Conservation (phyloP, 2,329 filamentous ascomycete species). For the Trichocomaceae sp. region DNA sequence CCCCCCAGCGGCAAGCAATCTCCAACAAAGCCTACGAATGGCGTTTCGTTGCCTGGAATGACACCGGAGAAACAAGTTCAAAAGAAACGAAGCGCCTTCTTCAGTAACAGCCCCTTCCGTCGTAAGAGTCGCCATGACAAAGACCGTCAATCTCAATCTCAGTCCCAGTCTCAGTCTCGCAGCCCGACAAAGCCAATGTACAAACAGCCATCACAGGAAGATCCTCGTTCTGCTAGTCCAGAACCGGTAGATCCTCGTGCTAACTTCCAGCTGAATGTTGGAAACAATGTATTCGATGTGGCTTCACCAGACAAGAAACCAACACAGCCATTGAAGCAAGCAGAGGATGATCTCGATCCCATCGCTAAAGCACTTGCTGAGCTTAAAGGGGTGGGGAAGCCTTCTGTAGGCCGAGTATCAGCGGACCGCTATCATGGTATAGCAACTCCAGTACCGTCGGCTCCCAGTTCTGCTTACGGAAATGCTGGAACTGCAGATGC, state of each 20-base stretch:
- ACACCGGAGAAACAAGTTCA: slow-evolving; percentile 60
- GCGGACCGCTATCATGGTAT: slow-evolving; percentile 95
- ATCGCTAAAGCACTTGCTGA: slow-evolving; percentile 90
- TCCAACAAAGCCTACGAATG: slow-evolving; percentile 56
- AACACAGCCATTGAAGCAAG: slow-evolving; percentile 32
- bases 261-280: slow-evolving; percentile 86
- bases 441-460: slow-evolving; percentile 62
- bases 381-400: slow-evolving; percentile 79
- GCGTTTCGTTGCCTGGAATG: slow-evolving; percentile 37
- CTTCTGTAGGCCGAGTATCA: slow-evolving; percentile 75
- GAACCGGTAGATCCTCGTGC: slow-evolving; percentile 87
- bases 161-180: slow-evolving; percentile 34
- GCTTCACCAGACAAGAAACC: slow-evolving; percentile 60
- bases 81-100: slow-evolving; percentile 75
- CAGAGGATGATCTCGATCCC: slow-evolving; percentile 66
- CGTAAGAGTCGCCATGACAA: slow-evolving; percentile 81
- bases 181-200: slow-evolving; percentile 46
- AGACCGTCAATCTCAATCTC: slow-evolving; percentile 38
- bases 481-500: slow-evolving; percentile 42
- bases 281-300: slow-evolving; percentile 93
- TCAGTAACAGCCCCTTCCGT: slow-evolving; percentile 87
- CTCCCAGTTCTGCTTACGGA: slow-evolving; percentile 32
- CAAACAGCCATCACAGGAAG: slow-evolving; percentile 20
- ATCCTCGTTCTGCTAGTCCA: slow-evolving; percentile 53
- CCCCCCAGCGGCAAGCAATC: slow-evolving; percentile 67